A percentile compares a stretch with the other conserved stretches of the same genome.
Conservation (phyloP, 2,329 filamentous ascomycete species). For the Coniella lustricola region DNA sequence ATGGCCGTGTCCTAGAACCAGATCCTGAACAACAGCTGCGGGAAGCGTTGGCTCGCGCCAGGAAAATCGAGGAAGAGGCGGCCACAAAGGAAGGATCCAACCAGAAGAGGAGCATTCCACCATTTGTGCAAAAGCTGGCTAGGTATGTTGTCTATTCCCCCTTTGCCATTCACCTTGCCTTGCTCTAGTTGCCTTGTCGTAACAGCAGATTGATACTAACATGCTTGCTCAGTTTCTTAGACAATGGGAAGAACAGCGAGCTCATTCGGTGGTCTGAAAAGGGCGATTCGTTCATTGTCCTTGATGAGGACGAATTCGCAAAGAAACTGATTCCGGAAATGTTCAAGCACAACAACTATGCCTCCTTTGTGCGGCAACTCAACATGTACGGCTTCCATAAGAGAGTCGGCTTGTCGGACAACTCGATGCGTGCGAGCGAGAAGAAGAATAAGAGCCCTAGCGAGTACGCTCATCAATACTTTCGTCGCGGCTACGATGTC, state of each 20-base stretch:
- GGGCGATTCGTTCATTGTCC: constrained; percentile 90
- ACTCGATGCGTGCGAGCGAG: constrained; percentile 95
- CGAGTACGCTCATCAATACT: constrained; percentile 96
- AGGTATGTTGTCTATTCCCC: constrained; percentile 53
- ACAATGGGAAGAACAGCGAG: constrained; percentile 87
- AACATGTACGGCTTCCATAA: constrained; percentile 99
- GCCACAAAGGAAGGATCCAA: constrained; percentile 64
- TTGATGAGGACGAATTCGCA: constrained; percentile 97
- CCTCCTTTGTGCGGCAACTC: constrained; percentile 88
- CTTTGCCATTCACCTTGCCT: background rate
- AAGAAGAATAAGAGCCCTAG: constrained; percentile 96
- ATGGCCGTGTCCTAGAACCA: constrained; percentile 37
- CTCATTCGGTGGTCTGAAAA: constrained; percentile 96
- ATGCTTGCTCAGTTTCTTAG: constrained; percentile 65
- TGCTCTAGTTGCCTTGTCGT: constrained; percentile 1
- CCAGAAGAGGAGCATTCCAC: constrained; percentile 55
- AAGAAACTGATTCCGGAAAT: constrained; percentile 94
- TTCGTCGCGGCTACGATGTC: constrained; percentile 86
- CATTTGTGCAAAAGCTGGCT: constrained; percentile 96
- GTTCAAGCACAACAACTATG: constrained; percentile 99
- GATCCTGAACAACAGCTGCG: constrained; percentile 67
- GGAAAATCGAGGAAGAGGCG: constrained; percentile 77
- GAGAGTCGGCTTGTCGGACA: constrained; percentile 85
- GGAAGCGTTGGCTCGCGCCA: constrained; percentile 34
- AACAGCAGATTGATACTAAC: constrained; percentile 16